Percentiles rank a stretch among this genome's conserved stretches.
Evolutionary conservation across 495 filamentous ascomycete genomes (phyloP).

Genomic region (Penicillium argentinense): DNA sequence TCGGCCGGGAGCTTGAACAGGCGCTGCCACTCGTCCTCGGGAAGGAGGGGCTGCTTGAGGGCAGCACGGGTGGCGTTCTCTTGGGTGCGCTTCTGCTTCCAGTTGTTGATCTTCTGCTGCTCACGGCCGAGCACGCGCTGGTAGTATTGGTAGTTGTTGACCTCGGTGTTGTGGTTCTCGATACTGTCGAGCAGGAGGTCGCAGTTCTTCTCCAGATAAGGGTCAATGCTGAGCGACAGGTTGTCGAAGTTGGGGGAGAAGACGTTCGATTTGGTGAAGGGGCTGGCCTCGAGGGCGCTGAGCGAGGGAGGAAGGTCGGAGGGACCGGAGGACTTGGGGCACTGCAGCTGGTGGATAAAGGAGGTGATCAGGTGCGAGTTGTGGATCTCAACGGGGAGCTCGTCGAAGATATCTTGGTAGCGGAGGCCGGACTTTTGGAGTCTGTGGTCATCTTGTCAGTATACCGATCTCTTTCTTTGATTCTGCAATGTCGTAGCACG

Average conservation of each 20-base stretch:
- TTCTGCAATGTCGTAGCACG: constrained; percentile 21
- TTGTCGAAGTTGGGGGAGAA: constrained; percentile 84
- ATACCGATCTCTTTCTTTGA: constrained; percentile 1
- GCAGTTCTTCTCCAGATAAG: constrained; percentile 97
- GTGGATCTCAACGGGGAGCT: constrained; percentile 89
- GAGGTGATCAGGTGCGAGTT: constrained; percentile 96
- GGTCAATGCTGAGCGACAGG: constrained; percentile 91
- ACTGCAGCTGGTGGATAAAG: constrained; percentile 85
- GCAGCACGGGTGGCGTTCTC: constrained; percentile 84
- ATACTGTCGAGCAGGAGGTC: constrained; percentile 94
- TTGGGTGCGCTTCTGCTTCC: constrained; percentile 92
- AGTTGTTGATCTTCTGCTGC: constrained; percentile 92
- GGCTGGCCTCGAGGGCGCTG: constrained; percentile 62
- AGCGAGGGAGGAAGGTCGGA: constrained; percentile 73
- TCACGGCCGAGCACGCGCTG: constrained; percentile 92
- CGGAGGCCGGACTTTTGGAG: constrained; percentile 88
- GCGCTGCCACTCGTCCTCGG: constrained; percentile 97
- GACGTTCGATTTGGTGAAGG: constrained; percentile 50
- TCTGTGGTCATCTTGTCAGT: constrained; percentile 40
- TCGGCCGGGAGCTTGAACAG: constrained; percentile 96
- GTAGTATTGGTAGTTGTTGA: constrained; percentile 99
- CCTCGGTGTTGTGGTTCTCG: constrained; percentile 94
- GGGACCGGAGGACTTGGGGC: constrained; percentile 55
- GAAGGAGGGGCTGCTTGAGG: constrained; percentile 84
- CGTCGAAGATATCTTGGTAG: constrained; percentile 91